phyloP scores from a whole-genome alignment of 345 rosid genomes.

The Hibiscus trionum region DNA sequence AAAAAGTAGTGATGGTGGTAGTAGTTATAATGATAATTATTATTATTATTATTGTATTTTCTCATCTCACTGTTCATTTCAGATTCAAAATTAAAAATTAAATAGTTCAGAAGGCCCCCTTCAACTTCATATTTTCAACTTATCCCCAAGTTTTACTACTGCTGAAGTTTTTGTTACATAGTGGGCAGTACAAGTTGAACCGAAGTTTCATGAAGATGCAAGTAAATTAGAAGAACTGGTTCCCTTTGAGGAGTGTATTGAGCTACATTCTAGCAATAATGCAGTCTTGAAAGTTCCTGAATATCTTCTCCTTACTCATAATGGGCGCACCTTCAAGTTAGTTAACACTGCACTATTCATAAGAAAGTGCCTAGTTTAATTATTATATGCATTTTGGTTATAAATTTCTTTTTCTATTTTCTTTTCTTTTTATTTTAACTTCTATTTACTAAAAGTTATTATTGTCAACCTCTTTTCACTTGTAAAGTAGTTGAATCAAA shows the following conservation, averaged over 20 bases:
- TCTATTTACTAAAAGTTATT: neutral
- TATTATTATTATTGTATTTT: neutral
- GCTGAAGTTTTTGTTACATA: constrained; percentile 31
- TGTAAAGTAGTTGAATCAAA: neutral
- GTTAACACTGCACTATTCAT: constrained; percentile 25
- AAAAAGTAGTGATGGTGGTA: no score
- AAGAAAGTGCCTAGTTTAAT: neutral
- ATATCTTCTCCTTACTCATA: constrained; percentile 79
- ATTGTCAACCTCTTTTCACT: neutral
- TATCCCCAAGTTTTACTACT: constrained; percentile 10
- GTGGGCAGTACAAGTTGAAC: constrained; percentile 93
- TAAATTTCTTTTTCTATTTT: neutral
- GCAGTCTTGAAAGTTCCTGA: constrained; percentile 72
- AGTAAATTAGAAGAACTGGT: constrained; percentile 84
- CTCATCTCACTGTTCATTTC: neutral
- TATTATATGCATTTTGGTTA: neutral
- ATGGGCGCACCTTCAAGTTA: constrained; percentile 93
- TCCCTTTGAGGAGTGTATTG: constrained; percentile 88
- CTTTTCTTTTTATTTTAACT: neutral
- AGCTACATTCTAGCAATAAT: constrained; percentile 65
- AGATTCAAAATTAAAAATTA: neutral
- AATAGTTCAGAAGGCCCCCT: neutral
- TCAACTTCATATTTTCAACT: constrained; percentile 1
- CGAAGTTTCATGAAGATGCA: constrained; percentile 93
- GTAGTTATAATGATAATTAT: no score